phyloP scores from a whole-genome alignment of 2,329 filamentous ascomycete species.

The Paramyrothecium sp. region DNA sequence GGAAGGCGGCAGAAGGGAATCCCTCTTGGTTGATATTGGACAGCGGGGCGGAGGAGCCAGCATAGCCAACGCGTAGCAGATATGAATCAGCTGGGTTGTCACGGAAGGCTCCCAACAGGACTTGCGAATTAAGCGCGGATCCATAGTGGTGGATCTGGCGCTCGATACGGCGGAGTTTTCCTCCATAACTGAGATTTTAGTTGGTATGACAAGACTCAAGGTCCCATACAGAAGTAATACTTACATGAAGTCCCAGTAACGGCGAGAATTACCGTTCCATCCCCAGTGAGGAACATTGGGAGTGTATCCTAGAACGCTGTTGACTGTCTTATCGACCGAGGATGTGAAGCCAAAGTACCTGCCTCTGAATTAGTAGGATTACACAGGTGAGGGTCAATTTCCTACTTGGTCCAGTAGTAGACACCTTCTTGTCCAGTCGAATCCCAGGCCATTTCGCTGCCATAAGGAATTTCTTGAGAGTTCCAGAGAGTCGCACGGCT shows the following conservation, averaged over 20 bases:
- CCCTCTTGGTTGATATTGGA: slow-evolving; percentile 52
- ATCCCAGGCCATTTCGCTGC: slow-evolving; percentile 63
- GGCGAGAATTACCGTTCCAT: slow-evolving; percentile 59
- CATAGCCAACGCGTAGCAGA: slow-evolving; percentile 49
- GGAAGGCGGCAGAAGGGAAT: slow-evolving; percentile 52
- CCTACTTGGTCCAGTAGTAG: slow-evolving; percentile 54
- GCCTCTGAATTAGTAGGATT: background rate
- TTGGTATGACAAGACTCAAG: too few species aligned
- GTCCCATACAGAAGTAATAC: slow-evolving; percentile 8
- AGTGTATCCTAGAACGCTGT: slow-evolving; percentile 55
- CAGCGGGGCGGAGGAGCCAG: slow-evolving; percentile 47
- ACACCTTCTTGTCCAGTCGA: slow-evolving; percentile 61
- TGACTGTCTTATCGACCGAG: slow-evolving; percentile 47
- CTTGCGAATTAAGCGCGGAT: slow-evolving; percentile 51
- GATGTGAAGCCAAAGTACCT: slow-evolving; percentile 47
- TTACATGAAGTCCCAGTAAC: slow-evolving; percentile 60
- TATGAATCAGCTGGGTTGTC: slow-evolving; percentile 41
- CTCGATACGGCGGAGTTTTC: slow-evolving; percentile 40
- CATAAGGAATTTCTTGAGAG: slow-evolving; percentile 50
- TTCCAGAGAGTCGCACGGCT: slow-evolving; percentile 48
- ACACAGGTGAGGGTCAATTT: background rate
- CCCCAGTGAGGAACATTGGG: slow-evolving; percentile 60
- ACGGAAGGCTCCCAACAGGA: slow-evolving; percentile 48
- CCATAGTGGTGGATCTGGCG: slow-evolving; percentile 27
- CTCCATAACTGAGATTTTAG: slow-evolving; percentile 30